phyloP scores from a whole-genome alignment of 2,329 filamentous ascomycete genomes.

The Talaromyces pinophilus region DNA sequence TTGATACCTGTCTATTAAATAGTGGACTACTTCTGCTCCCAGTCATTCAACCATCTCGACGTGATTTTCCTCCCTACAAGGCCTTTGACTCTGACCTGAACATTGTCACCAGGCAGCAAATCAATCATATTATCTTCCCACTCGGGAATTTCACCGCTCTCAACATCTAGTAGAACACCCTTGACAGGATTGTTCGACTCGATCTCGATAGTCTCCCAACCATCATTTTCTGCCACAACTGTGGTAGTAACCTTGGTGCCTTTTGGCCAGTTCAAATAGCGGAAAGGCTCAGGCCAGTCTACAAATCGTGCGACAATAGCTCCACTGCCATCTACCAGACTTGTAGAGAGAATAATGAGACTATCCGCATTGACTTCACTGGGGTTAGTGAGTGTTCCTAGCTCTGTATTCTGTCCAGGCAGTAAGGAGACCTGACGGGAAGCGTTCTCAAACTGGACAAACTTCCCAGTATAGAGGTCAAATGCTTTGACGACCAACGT shows the following conservation, averaged over 20 bases:
- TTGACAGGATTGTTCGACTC: not conserved
- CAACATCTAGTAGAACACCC: not conserved
- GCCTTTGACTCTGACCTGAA: not conserved
- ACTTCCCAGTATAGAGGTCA: not conserved
- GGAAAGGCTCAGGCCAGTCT: conserved; percentile 12
- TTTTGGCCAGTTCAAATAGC: not conserved
- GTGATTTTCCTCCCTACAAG: not conserved
- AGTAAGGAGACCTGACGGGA: not conserved
- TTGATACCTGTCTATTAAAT: too few relatives aligned
- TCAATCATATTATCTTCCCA: conserved; percentile 18
- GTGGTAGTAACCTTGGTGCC: not conserved
- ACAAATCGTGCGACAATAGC: not conserved
- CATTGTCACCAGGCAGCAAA: conserved; percentile 11
- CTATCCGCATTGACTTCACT: not conserved
- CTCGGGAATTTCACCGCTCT: not conserved
- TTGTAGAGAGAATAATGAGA: conserved; percentile 11
- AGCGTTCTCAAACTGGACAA: not conserved
- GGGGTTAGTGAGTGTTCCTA: not conserved
- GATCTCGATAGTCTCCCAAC: not conserved
- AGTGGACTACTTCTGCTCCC: not conserved
- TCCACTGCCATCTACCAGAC: not conserved
- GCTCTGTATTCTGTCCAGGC: not conserved
- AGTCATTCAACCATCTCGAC: not conserved
- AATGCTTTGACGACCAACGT: not conserved
- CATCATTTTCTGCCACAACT: not conserved